Base-by-base conservation (phyloP, 257 asterid species). In the Nicotiana attenuata region DNA sequence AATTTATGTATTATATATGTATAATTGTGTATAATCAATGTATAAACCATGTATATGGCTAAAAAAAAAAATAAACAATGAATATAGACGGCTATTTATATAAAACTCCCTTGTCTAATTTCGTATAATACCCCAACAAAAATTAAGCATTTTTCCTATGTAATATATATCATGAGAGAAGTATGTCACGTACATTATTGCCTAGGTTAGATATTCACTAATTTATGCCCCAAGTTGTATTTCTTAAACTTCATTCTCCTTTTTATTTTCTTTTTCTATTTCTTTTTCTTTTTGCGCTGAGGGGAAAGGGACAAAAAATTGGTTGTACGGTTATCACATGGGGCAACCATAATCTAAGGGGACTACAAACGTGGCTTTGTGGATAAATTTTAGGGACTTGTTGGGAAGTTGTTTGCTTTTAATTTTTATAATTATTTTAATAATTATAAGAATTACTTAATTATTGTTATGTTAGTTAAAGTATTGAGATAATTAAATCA, bases 301-400 rank as follows among this genome's bases (percentile, higher is more conserved):
- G 47, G 10, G 50, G 11, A 9, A 65, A 56, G 82, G 76, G 91
- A 86, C 89, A 87, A 87, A 81, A 47, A 2, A 68, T 11, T 80
- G 77, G 89, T 64, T 86, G 91, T 88, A 86, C 85, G 88, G 81
- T 81, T 17, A 28, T 83, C 91, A 87, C 90, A 89, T 89, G 91
- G 85, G 45, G 63, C 81, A 65, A 79, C 84, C 91, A 78, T 85
- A 52, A 84, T 83, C 81, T 81, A 67, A 69, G 86, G 82, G 84
- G 77, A 78, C 86, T 86, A 83, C 84, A 59, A 61, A 53, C 85
- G 45, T 68, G 83, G 84, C 65, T 85, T 61, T 80, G 73, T 80
- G 28, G 45, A 83, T 78, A 59, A 67, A 78, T 83, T 68, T 78
- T 78, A 76, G 80, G 80, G 78, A 75, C 83, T 86, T 78, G 83